Base-by-base conservation (phyloP, 2,329 filamentous ascomycete genomes). In the Pseudomassariella vexata region DNA sequence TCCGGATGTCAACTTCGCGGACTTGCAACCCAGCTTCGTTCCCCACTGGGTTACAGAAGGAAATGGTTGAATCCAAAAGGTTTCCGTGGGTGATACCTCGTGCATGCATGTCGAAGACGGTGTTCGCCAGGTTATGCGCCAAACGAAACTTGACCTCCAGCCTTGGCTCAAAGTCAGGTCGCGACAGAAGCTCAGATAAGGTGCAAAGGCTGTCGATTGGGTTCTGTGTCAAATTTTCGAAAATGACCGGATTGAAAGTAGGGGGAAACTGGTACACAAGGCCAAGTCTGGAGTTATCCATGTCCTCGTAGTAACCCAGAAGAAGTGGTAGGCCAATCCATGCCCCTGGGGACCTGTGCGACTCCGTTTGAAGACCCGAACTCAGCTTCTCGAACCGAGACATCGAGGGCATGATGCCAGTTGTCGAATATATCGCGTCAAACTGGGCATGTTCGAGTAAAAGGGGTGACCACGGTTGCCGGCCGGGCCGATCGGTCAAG, bases 121-220 rank as follows among this genome's bases (percentile, higher is more conserved):
- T 83, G 41, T 79, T 80, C 19, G 76, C 75, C 3, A 89, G 65
- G 42, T 85, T 85, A 32, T 82, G 70, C 4, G 84, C 84, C 30
- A 90, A 65, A 10, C 79, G 73, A 48, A 87, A 89, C 46, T 85
- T 85, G 36, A 81, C 79, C 57, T 90, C 85, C 1, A 89, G 63
- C 21, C 74, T 73, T 0, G 82, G 82, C 46, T 82, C 76, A 21
- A 69, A 71, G 30, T 65, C 64, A 1, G 68, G 63, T 11, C 61
- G 54, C 2, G 57, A 59, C 0, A 82, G 62, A 9, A 82, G 60
- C 32, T 78, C 66, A 10, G 60, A 57, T 5, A 82, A 53, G 0
- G 74, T 74, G 26, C 65, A 70, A 4, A 78, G 51, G 33, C 62
- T 71, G 42, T 71, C 70, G 0, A 64, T 49, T 0, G 70, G 62